Base-by-base conservation (phyloP, 73 alveolate species). In the Blepharisma stoltei region DNA sequence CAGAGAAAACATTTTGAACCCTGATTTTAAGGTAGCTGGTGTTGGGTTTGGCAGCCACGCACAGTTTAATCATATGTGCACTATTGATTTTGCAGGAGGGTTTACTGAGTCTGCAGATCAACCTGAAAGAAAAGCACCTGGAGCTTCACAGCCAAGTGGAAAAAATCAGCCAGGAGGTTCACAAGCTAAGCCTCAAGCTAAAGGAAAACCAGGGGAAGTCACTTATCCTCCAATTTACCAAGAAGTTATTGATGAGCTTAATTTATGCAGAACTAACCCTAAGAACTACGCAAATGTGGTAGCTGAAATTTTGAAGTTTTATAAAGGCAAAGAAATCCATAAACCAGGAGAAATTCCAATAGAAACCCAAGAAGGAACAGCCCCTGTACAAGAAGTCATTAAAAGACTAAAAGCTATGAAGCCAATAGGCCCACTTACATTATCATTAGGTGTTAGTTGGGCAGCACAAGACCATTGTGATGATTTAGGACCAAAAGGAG, bases 401-500 rank as follows among this genome's bases (percentile, higher is more conserved):
- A 25, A 47, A 23, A 18, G 8, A 9, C 52, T 88, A 44, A 88
- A 88, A 77, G 27, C 81, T 25, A 37, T 60, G 70, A 84, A 81
- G 69, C 87, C 91, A 18, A 50, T 76, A 14, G 14, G 53, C 6
- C 80, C 73, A 11, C 55, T 84, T 48, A 48, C 67, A 44, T 84
- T 83, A 69, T 81, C 81, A 47, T 90, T 82, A 54, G 80, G 76
- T 41, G 78, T 90, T 47, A 76, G 76, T 27, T 78, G 82, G 47
- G 95, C 97, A 23, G 90, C 96, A 48, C 67, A 67, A 54, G 98
- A 90, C 78, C 98, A 93, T 83, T 79, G 84, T 6, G 67, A 81
- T 53, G 98, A 93, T 82, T 85, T 93, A 45, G 98, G 97, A 7
- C 88, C 94, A n/a, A 88, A 85, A 55, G 98, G 98, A 6, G 41